Conservation (phyloP, 306 rosid species). For the Amphicarpaea edgeworthii region DNA sequence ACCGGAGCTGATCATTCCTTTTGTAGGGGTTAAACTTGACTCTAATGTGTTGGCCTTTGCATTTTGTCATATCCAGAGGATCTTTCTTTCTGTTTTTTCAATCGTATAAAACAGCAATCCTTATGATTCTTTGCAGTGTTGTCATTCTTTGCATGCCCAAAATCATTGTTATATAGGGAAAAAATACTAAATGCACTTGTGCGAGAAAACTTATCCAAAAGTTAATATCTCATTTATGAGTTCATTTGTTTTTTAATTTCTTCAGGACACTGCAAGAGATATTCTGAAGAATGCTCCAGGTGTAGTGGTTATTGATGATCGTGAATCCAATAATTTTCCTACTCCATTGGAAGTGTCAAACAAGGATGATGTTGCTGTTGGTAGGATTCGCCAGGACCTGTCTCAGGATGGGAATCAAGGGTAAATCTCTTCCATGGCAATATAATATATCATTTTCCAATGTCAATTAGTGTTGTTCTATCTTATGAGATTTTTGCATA, state of each 20-base stretch:
- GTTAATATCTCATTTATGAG: neutral
- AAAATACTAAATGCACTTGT: conserved; percentile 18
- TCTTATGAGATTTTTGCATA: conserved; percentile 36
- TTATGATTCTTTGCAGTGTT: neutral
- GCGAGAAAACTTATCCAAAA: neutral
- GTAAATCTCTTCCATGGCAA: conserved; percentile 48
- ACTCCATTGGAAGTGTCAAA: conserved; percentile 95
- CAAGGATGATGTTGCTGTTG: conserved; percentile 93
- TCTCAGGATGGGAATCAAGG: conserved; percentile 90
- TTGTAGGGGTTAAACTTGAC: neutral
- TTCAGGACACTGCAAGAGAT: conserved; percentile 78
- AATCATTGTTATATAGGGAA: neutral
- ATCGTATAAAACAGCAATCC: neutral
- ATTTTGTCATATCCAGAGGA: conserved; percentile 7
- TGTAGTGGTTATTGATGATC: conserved; percentile 84
- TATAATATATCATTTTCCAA: neutral
- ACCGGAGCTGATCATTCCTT: neutral
- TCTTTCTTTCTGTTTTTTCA: neutral
- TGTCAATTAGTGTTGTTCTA: conserved; percentile 9
- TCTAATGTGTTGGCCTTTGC: conserved; percentile 22
- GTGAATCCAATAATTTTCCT: conserved; percentile 82
- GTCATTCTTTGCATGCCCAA: conserved; percentile 1
- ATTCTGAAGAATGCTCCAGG: conserved; percentile 90
- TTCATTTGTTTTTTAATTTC: conserved; percentile 37
- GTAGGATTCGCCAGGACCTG: conserved; percentile 87